A percentile compares a stretch with the other conserved stretches of the same genome.
These are phyloP conservation scores for Mycosarcoma mackinlayi DNA, from an alignment of 1,284 basidiomycete genomes.

Conservation along the genomic window DNA sequence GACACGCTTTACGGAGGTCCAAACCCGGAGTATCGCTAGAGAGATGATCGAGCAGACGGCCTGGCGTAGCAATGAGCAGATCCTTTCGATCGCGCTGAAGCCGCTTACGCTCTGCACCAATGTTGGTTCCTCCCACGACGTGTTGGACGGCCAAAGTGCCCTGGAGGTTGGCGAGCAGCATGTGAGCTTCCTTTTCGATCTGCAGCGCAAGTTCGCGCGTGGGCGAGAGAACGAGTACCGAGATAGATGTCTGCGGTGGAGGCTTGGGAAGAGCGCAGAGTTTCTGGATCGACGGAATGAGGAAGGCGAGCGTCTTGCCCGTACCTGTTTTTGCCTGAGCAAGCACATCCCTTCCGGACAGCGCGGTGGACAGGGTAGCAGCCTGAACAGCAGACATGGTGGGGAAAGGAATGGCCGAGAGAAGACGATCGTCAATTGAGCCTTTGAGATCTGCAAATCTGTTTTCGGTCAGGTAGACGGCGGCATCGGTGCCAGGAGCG, in stretches of 20 bases:
- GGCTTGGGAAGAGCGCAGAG: slow-evolving; percentile 53
- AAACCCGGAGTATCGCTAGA: slow-evolving; percentile 67
- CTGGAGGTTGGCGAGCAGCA: slow-evolving; percentile 52
- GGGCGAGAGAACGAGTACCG: slow-evolving; percentile 71
- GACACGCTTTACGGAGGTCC: slow-evolving; percentile 58
- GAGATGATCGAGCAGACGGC: slow-evolving; percentile 71
- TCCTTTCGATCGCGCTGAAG: slow-evolving; percentile 64
- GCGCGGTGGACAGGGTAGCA: slow-evolving; percentile 70
- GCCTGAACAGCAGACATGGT: slow-evolving; percentile 71
- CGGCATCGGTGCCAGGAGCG: slow-evolving; percentile 26
- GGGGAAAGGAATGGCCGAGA: slow-evolving; percentile 66
- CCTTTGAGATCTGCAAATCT: slow-evolving; percentile 44
- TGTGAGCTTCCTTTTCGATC: slow-evolving; percentile 63
- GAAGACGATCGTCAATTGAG: slow-evolving; percentile 54
- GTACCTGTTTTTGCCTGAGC: slow-evolving; percentile 92
- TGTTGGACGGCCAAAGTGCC: slow-evolving; percentile 65
- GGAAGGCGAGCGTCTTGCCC: slow-evolving; percentile 90
- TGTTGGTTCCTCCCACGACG: slow-evolving; percentile 71
- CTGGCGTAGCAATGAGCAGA: slow-evolving; percentile 71
- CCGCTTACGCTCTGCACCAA: slow-evolving; percentile 65
- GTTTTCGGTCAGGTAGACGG: slow-evolving; percentile 44
- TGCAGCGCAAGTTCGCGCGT: slow-evolving; percentile 72
- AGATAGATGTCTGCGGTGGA: slow-evolving; percentile 46
- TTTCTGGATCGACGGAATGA: slow-evolving; percentile 84
- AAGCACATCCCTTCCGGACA: slow-evolving; percentile 71